Evolutionary conservation across 345 rosid genomes (phyloP), one percentile per base, ranked within the genome.

Genomic region (Geranium brycei): DNA sequence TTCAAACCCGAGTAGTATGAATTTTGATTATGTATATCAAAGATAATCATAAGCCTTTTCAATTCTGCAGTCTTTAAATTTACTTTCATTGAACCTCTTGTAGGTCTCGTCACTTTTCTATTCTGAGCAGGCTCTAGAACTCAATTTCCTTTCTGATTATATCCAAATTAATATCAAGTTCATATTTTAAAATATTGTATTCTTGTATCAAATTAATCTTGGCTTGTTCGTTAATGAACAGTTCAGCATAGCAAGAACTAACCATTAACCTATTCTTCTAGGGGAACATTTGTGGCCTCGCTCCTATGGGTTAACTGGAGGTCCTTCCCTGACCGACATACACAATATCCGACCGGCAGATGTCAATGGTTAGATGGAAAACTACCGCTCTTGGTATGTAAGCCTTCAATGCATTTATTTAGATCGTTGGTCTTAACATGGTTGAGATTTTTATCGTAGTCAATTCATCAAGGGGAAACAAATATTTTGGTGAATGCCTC

Each of bases 241-340:
- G 41, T 55, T 19, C 60, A 0, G 17, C 19, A 47, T 47, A 63
- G 51, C 55, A 57, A 19, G 57, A 63, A 51, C 5, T 17, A 1
- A 61, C 59, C 59, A 56, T 40, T 17, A 15, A 2, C 31, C 17
- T 16, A 23, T 18, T 51, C 59, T 64, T 18, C 31, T 59, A 69
- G 64, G 68, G 73, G 73, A 69, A 61, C 68, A 69, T 59, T 64
- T 69, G 62, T 69, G 68, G 68, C 68, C 73, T 30, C 64, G 73
- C 47, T 69, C 73, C 12, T 64, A 69, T 69, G 73, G 72, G 59
- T 40, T 64, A 64, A 17, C 31, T 32, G 31, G 51, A 18, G 57
- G 30, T 6, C 51, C 51, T 18, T 53, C 68, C 51, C 53, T 59
- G 31, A 69, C 32, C 13, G 73, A 69, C 51, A 13, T 69, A 64